Base-by-base conservation (phyloP, 2,329 filamentous ascomycete species). In the Diaporthe humulicola region DNA sequence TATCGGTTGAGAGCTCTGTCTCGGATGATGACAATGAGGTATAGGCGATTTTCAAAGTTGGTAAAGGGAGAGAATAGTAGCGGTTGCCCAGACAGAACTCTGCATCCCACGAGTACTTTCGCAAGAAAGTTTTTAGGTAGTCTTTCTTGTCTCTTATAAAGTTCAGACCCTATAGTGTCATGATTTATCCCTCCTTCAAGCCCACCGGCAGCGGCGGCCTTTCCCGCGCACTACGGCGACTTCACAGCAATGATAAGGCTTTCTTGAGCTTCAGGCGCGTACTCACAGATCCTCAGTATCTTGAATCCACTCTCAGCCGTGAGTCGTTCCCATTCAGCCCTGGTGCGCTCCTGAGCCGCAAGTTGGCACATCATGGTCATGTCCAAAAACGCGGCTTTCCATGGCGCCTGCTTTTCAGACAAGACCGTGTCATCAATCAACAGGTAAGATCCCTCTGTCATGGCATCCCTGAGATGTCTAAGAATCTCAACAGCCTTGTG, bases 201-300 rank as follows among this genome's bases (percentile, higher is more conserved):
- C n/a, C n/a, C n/a, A n/a, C n/a, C n/a, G n/a, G n/a, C n/a, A n/a
- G n/a, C n/a, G n/a, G n/a, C n/a, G n/a, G n/a, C n/a, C n/a, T n/a
- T 48, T 60, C 33, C 57, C 33, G 9, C 22, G 14, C 22, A 38
- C 38, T 61, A 61, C 22, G 36, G n/a, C n/a, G 36, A 61, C 58
- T 61, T 61, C n/a, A 61, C 58, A 28, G 58, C 58, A 61, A 61
- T 61, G 28, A 61, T 61, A 3, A 61, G 58, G 38, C 58, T 61
- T 28, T 61, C 58, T 42, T 61, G 36, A 61, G 58, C 15, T 42
- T 61, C 58, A 4, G 58, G 58, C 14, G 58, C 58, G 25, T 42
- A 61, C 38, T 61, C 58, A 10, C 36, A 28, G n/a, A 61, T 42
- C 58, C 19, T 61, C 5, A 61, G 58, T 6, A 61, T 61, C 38